Evolutionary conservation across 495 filamentous ascomycete species (phyloP), one percentile per base, ranked within the genome.

Genomic region (Podospora anserina): DNA sequence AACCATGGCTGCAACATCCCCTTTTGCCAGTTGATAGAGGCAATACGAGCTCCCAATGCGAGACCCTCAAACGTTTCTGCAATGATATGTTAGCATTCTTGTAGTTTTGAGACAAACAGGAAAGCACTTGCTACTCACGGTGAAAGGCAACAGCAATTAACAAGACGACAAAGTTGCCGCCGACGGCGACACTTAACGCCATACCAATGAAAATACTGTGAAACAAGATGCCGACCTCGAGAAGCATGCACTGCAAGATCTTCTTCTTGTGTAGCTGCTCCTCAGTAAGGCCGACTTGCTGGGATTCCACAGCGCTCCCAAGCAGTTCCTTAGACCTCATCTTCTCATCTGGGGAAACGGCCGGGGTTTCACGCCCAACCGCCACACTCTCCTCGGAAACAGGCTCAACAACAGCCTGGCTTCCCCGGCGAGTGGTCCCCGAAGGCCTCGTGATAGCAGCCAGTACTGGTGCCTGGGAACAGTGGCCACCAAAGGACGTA

Each of bases 191-290:
- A 32, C 88, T 90, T 19, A 95, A 81, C 4, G 92, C 91, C 90
- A 95, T 93, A 61, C 92, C 92, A 70, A 95, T 95, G 77, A 95
- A 95, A 28, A 95, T 86, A 66, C 88, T 90, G 78, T 95, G 92
- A 70, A 95, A 95, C 3, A 95, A 81, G 67, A 95, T 94, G 9
- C 92, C 92, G 9, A 91, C 89, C 77, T 95, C 92, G 44, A 95
- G 84, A 19, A 95, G 83, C 20, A 92, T 84, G 75, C 90, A 92
- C 75, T 95, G 92, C 5, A 94, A 80, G 64, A 93, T 85, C 60
- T 86, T 85, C 63, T 89, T 87, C 66, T 83, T 85, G 66, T 73
- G 75, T 57, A 81, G 81, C 61, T 81, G 78, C 72, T 85, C 82
- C 16, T 74, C 70, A 5, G 77, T 77, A 18, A 75, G 74, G 18